Evolutionary conservation across 1,284 basidiomycete genomes (phyloP), one percentile per base, ranked within the genome.

Genomic region (Apiotrichum sp.): DNA sequence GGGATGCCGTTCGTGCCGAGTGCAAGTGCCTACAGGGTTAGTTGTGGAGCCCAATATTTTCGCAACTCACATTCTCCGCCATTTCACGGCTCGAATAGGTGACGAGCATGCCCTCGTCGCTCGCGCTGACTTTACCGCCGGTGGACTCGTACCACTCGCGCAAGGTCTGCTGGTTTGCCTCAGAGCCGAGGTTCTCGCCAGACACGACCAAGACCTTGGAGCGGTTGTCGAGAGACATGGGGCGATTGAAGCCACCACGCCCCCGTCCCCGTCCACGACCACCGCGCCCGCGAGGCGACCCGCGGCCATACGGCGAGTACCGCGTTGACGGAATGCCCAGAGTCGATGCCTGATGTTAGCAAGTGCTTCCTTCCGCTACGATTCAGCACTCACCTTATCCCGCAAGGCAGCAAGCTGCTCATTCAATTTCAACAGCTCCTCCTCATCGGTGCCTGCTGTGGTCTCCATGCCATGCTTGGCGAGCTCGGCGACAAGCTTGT

Each of bases 221-320:
- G 16, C 93, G 84, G 67, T 95, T 93, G 75, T 97, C 93, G 31
- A 97, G 82, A 64, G 87, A 87, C 85, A 95, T 88, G 64, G 70
- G 71, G 45, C 82, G 79, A 39, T 82, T 78, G 22, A 65, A 67
- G 3, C 74, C 59, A 33, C 87, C 86, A 80, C 80, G 16, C 16
- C 82, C 78, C 31, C 87, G 77, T 5, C 76, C 71, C 42, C 78
- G 78, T 3, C 78, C 80, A 14, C 78, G 67, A 2, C 84, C 85
- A 52, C 86, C 31, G 10, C 31, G 29, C 8, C 83, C 87, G n/a
- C 89, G 82, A 1, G 85, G 63, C n/a, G 62, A 47, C 11, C 86
- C 81, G 60, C 87, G 87, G 4, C 81, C 80, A 43, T 86, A 83
- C 59, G 85, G 84, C 0, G 81, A 74, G 29, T 69, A 71, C 34